These are phyloP conservation scores for Phytophthora pseudosyringae DNA, from an alignment of 352 stramenopile genomes.

Conservation along the genomic window DNA sequence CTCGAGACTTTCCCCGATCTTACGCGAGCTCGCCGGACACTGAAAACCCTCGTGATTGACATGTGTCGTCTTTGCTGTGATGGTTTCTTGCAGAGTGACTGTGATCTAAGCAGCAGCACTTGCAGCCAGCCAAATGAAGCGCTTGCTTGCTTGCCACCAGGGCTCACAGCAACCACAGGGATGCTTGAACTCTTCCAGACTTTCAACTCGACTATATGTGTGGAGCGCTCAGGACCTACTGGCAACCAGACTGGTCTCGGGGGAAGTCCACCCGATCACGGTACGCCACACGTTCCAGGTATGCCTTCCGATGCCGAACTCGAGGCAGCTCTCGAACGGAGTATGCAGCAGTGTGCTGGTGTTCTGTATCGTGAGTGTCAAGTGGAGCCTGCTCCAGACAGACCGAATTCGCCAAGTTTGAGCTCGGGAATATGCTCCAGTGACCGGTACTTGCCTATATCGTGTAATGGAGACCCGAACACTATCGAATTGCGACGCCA, in stretches of 20 bases:
- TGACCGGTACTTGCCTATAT: constrained; percentile 29
- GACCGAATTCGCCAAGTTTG: not conserved
- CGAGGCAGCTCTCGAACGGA: constrained; percentile 13
- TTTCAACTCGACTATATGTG: constrained; percentile 31
- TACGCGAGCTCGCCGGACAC: not conserved
- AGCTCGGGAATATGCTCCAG: constrained; percentile 38
- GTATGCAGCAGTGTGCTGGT: constrained; percentile 19
- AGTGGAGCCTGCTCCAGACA: not conserved
- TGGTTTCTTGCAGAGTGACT: constrained; percentile 36
- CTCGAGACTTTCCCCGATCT: constrained; percentile 39
- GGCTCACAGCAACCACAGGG: constrained; percentile 7
- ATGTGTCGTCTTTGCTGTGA: constrained; percentile 33
- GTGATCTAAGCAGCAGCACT: constrained; percentile 30
- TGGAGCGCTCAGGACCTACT: not conserved
- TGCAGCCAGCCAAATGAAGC: constrained; percentile 10
- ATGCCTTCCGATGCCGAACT: not conserved
- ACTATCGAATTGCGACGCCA: constrained; percentile 28
- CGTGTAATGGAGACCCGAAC: constrained; percentile 14
- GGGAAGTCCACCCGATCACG: not conserved
- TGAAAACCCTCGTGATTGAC: constrained; percentile 28
- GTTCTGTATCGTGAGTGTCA: constrained; percentile 42
- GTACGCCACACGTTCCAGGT: not conserved
- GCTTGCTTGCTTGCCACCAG: not conserved
- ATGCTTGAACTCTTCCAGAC: constrained; percentile 22
- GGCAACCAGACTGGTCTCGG: not conserved